A percentile compares a stretch with the other conserved stretches of the same genome.
Conservation (phyloP, 148 eudicot genomes). For the Heliosperma pusillum region DNA sequence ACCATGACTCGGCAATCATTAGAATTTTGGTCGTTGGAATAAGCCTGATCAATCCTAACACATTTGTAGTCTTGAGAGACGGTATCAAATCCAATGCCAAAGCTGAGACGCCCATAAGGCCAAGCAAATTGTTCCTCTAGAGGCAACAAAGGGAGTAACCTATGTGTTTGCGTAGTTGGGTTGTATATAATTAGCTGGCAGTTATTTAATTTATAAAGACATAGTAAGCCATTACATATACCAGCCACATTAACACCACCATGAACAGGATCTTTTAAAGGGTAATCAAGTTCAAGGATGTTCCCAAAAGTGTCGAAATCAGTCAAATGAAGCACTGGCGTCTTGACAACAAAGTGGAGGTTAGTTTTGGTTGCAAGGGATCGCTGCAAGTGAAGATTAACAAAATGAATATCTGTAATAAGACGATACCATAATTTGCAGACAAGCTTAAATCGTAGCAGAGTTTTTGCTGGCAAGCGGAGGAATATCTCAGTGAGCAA, state of each 20-base stretch:
- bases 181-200: not conserved
- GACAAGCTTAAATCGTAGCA: conserved; percentile 17
- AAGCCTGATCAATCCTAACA: conserved; percentile 20
- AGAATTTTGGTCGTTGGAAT: not conserved
- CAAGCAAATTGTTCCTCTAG: not conserved
- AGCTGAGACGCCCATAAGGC: not conserved
- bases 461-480: conserved; percentile 19
- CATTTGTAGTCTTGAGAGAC: conserved; percentile 17
- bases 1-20: conserved; percentile 13
- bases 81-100: conserved; percentile 19
- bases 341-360: conserved; percentile 12
- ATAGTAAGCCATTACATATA: conserved; percentile 21
- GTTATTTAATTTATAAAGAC: not conserved
- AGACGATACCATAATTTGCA: conserved; percentile 22
- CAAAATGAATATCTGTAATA: conserved; percentile 12
- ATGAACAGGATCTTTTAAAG: not conserved
- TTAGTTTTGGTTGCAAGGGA: conserved; percentile 15
- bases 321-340: conserved; percentile 5
- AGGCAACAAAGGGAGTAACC: not conserved
- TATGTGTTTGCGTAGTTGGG: conserved; percentile 22
- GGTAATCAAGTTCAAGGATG: conserved; percentile 21
- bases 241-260: conserved; percentile 4
- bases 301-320: conserved; percentile 25
- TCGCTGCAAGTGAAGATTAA: conserved; percentile 13
- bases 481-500: conserved; percentile 12